Conservation (phyloP, 2,329 filamentous ascomycete genomes). For the Arthrocladium fulminans region DNA sequence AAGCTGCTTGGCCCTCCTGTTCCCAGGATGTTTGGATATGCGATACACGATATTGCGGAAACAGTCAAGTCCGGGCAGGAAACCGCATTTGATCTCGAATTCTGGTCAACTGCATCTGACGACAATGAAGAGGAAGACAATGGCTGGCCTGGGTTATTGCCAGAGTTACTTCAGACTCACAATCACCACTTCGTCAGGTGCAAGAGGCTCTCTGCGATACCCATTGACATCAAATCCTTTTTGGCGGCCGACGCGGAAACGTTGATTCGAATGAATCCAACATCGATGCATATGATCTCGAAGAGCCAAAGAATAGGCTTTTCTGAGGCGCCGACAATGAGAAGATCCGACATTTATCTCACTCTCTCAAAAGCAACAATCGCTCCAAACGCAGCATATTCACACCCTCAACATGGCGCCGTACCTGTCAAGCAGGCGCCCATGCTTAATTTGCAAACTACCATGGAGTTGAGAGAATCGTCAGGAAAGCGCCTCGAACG, state of each 20-base stretch:
- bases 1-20: conserved; percentile 18
- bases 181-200: conserved; percentile 69
- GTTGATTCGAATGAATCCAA: conserved; percentile 79
- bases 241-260: conserved; percentile 65
- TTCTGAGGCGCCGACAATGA: conserved; percentile 77
- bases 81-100: conserved; percentile 47
- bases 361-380: conserved; percentile 74
- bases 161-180: conserved; percentile 62
- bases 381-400: conserved; percentile 54
- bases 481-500: conserved; percentile 75
- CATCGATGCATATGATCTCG: conserved; percentile 68
- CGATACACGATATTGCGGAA: conserved; percentile 65
- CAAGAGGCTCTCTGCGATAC: conserved; percentile 62
- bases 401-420: conserved; percentile 69
- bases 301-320: conserved; percentile 88
- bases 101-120: conserved; percentile 60
- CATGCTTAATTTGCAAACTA: conserved; percentile 73
- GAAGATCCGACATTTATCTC: conserved; percentile 89
- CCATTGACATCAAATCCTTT: conserved; percentile 72
- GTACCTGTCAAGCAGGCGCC: conserved; percentile 58
- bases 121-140: conserved; percentile 50
- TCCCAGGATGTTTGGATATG: conserved; percentile 53
- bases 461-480: conserved; percentile 73
- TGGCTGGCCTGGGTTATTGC: conserved; percentile 56
- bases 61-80: conserved; percentile 66